phyloP scores from a whole-genome alignment of 371 early-diverging fungal genomes.

The Mucor circinelloides region DNA sequence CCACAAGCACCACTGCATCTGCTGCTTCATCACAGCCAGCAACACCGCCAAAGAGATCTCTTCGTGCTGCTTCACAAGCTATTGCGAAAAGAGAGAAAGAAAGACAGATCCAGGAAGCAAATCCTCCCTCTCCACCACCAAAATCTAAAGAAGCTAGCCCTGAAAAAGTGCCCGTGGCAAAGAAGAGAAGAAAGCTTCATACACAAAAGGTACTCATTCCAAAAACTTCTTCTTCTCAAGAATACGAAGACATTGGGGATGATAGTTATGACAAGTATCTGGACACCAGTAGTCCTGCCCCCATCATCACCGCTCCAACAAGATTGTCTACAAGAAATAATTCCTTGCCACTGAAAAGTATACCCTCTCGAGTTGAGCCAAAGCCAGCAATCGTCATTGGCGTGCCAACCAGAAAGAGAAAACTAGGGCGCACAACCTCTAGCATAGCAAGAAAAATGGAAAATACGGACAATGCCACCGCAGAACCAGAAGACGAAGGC shows the following conservation, averaged over 20 bases:
- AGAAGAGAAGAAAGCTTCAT: constrained; percentile 12
- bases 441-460: background rate
- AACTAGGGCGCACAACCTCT: background rate
- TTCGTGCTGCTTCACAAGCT: constrained; percentile 7
- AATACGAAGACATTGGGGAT: constrained; percentile 1
- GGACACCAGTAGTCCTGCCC: background rate
- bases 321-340: background rate
- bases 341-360: background rate
- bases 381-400: constrained; percentile 3
- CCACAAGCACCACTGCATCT: background rate
- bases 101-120: background rate
- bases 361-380: background rate
- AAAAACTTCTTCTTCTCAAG: background rate
- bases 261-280: constrained; percentile 3
- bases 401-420: constrained; percentile 1
- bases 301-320: background rate
- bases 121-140: background rate
- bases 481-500: background rate
- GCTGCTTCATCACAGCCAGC: background rate
- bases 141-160: background rate
- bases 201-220: constrained; percentile 2
- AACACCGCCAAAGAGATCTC: constrained; percentile 6
- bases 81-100: constrained; percentile 7
- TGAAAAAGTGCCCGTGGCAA: background rate
- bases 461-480: background rate